Conservation (phyloP, 345 rosid genomes). For the Rhodamnia argentea region DNA sequence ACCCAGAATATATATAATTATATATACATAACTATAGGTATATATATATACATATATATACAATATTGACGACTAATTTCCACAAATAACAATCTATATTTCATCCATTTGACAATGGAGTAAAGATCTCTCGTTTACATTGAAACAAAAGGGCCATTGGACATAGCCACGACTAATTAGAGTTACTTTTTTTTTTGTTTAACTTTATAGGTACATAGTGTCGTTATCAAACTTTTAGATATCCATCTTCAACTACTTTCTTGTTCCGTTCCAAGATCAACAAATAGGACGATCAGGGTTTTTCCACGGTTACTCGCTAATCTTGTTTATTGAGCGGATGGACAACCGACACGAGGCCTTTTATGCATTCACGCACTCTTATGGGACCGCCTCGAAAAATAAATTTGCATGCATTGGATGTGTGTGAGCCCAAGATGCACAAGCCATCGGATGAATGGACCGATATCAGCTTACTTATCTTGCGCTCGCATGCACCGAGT, state of each 20-base stretch:
- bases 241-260: neutral
- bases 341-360: neutral
- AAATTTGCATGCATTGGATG: neutral
- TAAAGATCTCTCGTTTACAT: neutral
- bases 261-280: neutral
- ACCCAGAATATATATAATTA: too few relatives aligned
- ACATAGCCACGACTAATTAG: neutral
- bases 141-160: neutral
- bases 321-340: neutral
- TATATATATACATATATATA: neutral
- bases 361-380: neutral
- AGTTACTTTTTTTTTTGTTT: neutral
- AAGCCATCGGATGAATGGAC: neutral
- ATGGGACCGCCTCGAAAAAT: neutral
- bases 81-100: neutral
- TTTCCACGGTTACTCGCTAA: neutral
- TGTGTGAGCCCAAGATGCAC: neutral
- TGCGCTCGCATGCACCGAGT: neutral
- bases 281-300: neutral
- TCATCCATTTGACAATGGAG: neutral
- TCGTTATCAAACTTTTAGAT: neutral
- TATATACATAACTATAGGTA: too few relatives aligned
- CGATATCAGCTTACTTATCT: too few relatives aligned
- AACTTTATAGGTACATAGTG: neutral
- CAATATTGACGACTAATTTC: neutral